Evolutionary conservation across 1,284 basidiomycete species (phyloP).

Genomic region (Microbotryum violaceum): DNA sequence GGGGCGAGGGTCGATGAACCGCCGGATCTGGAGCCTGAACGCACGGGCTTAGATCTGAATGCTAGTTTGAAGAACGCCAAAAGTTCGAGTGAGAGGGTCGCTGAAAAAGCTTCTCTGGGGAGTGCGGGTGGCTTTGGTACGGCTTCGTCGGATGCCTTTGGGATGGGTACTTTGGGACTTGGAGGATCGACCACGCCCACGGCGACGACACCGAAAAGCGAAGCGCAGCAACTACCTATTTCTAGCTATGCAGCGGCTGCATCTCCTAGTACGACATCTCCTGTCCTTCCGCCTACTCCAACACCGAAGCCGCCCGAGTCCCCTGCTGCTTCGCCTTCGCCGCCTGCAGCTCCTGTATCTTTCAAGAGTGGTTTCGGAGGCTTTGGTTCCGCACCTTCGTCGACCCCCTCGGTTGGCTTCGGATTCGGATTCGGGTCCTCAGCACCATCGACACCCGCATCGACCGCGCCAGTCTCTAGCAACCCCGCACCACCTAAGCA

Average conservation of each 20-base stretch:
- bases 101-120: not conserved
- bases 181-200: not conserved
- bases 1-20: conserved; percentile 26
- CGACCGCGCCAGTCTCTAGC: not conserved
- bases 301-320: not conserved
- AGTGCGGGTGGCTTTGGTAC: not conserved
- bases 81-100: not conserved
- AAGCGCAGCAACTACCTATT: not conserved
- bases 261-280: not conserved
- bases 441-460: not conserved
- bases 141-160: conserved; percentile 1
- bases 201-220: not conserved
- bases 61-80: conserved; percentile 17
- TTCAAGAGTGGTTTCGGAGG: no score
- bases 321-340: not conserved
- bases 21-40: conserved; percentile 28
- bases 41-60: conserved; percentile 15
- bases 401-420: conserved; percentile 1
- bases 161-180: conserved; percentile 21
- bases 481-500: not conserved
- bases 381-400: not conserved
- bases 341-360: not conserved
- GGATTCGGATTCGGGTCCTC: not conserved
- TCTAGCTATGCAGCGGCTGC: conserved; percentile 5
- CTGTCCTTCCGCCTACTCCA: not conserved